These are phyloP conservation scores for Datisca glomerata DNA, from an alignment of 306 rosid species.

Conservation along the genomic window DNA sequence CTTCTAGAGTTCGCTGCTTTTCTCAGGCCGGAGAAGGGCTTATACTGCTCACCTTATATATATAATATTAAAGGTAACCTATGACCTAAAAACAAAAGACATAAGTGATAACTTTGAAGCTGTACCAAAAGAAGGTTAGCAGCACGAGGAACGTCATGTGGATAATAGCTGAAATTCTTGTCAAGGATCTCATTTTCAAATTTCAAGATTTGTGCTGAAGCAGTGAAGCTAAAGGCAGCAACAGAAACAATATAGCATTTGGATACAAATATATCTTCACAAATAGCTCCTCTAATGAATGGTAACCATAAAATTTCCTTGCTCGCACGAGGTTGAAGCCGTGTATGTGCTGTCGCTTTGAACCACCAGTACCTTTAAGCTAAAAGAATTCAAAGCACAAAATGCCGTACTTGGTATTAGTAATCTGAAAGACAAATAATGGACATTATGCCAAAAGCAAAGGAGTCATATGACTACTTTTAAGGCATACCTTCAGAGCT, in stretches of 20 bases:
- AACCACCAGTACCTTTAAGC: conserved; percentile 65
- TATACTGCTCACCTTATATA: no score
- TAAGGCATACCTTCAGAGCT: conserved; percentile 65
- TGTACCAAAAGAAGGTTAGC: conserved; percentile 82
- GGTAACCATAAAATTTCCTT: conserved; percentile 71
- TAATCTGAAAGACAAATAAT: conserved; percentile 4
- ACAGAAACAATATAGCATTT: conserved; percentile 4
- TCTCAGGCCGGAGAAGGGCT: no score
- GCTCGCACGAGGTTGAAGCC: conserved; percentile 87
- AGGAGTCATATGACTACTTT: conserved; percentile 11
- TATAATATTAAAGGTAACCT: no score
- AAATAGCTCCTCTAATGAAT: conserved; percentile 75
- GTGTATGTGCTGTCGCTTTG: conserved; percentile 63
- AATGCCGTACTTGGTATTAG: background rate
- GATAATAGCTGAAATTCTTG: conserved; percentile 62
- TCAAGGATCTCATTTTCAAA: conserved; percentile 39
- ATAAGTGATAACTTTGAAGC: no score
- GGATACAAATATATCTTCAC: conserved; percentile 95
- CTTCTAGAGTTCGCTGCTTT: no score
- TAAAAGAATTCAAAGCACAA: conserved; percentile 17
- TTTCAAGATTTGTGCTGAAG: conserved; percentile 2
- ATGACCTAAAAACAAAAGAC: no score
- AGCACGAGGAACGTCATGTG: conserved; percentile 83
- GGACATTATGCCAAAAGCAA: conserved; percentile 8
- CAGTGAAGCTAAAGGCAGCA: conserved; percentile 4